Evolutionary conservation across 352 stramenopile genomes (phyloP), one percentile per base, ranked within the genome.

Genomic region (Pythium volutum): DNA sequence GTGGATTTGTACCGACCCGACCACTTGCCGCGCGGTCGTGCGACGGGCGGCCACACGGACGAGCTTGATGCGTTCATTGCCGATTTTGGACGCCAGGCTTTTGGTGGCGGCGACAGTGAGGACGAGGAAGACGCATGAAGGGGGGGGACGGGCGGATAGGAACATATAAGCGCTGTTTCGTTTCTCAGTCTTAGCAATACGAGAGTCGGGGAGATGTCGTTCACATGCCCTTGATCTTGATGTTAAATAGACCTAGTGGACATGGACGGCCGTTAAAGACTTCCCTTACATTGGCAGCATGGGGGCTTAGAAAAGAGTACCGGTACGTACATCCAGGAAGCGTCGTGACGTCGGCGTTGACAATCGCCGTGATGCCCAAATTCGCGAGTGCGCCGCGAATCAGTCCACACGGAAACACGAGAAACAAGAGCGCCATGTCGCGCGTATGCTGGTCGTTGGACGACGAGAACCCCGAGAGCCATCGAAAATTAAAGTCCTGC

Each of bases 331-430:
- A 98, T 74, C 87, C 91, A 52, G 95, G 90, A 62, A 98, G 74
- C 11, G 71, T 89, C 55, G 91, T 91, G 62, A 97, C 75, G 76
- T 99, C 95, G 1, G 95, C 95, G 68, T 95, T 98, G 38, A 99
- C 96, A 46, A 98, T 97, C 38, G 91, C 89, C 9, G 81, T 89
- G 71, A 99, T 92, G 50, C 95, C 95, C 50, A 99, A 77, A 70
- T 98, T 98, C 10, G 93, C 88, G 23, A 99, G 78, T 10, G 92
- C 90, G 18, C 96, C 96, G 52, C 96, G 88, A 66, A 99, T 97
- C 26, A 99, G 69, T 3, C 95, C 96, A 65, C 95, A 98, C 1
- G 95, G 95, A 76, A 98, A 98, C 7, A 97, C 87, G 12, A 99
- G 75, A 53, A 98, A 97, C 39, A 97, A 79, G 60, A 98, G 79